Percentiles rank a stretch among this genome's conserved stretches.
Conservation (phyloP, 805 yeast species). For the Lipomyces kockii region DNA sequence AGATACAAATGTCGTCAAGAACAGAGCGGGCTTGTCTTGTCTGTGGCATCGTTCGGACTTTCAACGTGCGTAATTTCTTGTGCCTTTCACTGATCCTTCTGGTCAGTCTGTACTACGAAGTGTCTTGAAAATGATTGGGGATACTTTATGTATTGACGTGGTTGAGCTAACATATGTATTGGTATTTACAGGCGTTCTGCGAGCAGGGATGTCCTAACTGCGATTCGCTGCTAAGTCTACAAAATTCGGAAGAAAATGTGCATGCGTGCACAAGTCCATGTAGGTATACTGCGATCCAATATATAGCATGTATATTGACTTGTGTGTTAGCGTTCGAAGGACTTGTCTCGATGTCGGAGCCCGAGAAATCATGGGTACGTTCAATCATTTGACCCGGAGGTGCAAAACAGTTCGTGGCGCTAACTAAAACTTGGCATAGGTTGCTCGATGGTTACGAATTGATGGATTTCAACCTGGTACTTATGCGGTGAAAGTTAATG, state of each 20-base stretch:
- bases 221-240: slow-evolving; percentile 79
- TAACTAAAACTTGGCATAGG: slow-evolving; percentile 33
- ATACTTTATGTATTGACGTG: background rate
- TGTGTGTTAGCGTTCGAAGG: slow-evolving; percentile 74
- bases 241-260: slow-evolving; percentile 79
- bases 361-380: slow-evolving; percentile 81
- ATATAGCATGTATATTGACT: no score
- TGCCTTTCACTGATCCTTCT: background rate
- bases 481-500: slow-evolving; percentile 89
- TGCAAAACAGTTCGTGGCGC: background rate
- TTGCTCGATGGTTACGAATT: slow-evolving; percentile 91
- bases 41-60: slow-evolving; percentile 89
- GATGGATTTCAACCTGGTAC: slow-evolving; percentile 87
- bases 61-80: slow-evolving; percentile 53
- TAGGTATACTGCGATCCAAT: slow-evolving; percentile 33
- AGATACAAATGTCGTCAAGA: slow-evolving; percentile 40
- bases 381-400: no score
- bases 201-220: slow-evolving; percentile 95
- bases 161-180: background rate
- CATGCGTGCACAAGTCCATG: slow-evolving; percentile 93
- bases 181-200: slow-evolving; percentile 58
- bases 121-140: background rate
- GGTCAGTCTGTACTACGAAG: no score
- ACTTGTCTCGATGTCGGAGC: slow-evolving; percentile 84
- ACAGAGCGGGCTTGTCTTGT: slow-evolving; percentile 96